Evolutionary conservation across 805 yeast genomes (phyloP), one percentile per base, ranked within the genome.

Genomic region (Lipomyces starkeyi): DNA sequence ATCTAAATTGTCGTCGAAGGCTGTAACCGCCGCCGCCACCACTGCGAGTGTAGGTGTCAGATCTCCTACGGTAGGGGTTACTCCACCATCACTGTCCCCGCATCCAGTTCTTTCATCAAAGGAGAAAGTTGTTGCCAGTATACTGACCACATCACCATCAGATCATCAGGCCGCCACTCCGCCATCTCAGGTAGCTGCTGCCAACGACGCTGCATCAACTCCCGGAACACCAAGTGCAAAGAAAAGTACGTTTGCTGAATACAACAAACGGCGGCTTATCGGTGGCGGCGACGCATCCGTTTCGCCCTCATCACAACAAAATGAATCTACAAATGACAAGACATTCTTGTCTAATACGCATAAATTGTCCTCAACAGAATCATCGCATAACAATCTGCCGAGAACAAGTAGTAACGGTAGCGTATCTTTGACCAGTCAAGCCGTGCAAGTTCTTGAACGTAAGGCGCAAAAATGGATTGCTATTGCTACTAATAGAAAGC

Each of bases 401-500:
- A 73, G 34, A 64, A 69, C 57, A 73, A 73, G 61, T 68, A 25
- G n/a, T 17, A 53, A 17, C 9, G 34, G 34, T 29, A 20, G 34
- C 8, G 71, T 29, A 68, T 65, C n/a, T 71, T 71, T 22, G 70
- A 75, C 63, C 76, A 78, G 75, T 74, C 73, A 58, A 9, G 63
- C 60, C 17, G 35, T 55, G n/a, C 68, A 65, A 34, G 49, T 62
- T n/a, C 65, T 71, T n/a, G 63, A 59, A 25, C 43, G 55, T 9
- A 71, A 71, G 52, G 53, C 53, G 4, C 70, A 69, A 40, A 69
- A 74, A 13, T 83, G 85, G 85, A 71, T 78, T 25, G 75, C 75
- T 22, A 68, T 74, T 17, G 83, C 83, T 0, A 75, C 80, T 7
- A 70, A 72, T 7, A 76, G 79, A 66, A 82, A 82, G 68, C 83